Evolutionary conservation across 768 basidiomycete genomes (phyloP).

Genomic region (Amanita polypyramis): DNA sequence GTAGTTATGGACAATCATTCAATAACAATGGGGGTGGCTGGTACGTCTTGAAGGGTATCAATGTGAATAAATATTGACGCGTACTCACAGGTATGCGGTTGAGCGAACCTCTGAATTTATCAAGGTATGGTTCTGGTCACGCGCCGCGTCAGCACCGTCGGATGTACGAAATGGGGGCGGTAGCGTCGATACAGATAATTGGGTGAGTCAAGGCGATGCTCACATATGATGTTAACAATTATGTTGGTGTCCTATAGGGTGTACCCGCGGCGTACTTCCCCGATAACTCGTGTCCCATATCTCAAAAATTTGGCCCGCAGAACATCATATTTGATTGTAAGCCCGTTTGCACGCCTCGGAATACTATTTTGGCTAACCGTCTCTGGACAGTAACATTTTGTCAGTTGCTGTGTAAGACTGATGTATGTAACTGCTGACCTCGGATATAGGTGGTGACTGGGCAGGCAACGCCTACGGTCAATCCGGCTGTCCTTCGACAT

Average conservation of each 20-base stretch:
- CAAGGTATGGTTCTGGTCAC: constrained; percentile 67
- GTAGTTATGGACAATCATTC: constrained; percentile 48
- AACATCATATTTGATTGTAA: constrained; percentile 56
- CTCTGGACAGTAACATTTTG: constrained; percentile 43
- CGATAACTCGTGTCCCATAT: constrained; percentile 44
- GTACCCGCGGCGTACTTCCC: constrained; percentile 55
- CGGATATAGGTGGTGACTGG: constrained; percentile 41
- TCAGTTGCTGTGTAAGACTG: constrained; percentile 20
- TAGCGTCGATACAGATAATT: constrained; percentile 36
- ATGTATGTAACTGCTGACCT: neutral
- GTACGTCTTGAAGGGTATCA: constrained; percentile 19
- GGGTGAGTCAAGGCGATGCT: constrained; percentile 28
- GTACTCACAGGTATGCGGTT: constrained; percentile 41
- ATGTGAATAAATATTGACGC: neutral
- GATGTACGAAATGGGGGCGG: constrained; percentile 33
- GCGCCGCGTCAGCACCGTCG: constrained; percentile 28
- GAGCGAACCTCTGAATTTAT: constrained; percentile 48
- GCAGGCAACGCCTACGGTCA: constrained; percentile 36
- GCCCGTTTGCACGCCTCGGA: constrained; percentile 10
- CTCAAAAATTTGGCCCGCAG: constrained; percentile 40
- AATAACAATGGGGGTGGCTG: constrained; percentile 54
- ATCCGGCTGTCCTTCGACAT: constrained; percentile 45
- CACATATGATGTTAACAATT: neutral
- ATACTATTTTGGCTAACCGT: neutral
- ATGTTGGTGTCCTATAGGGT: constrained; percentile 26